Percentiles rank a stretch among this genome's conserved stretches.
Evolutionary conservation across 306 rosid genomes (phyloP).

Genomic region (Alnus glutinosa): DNA sequence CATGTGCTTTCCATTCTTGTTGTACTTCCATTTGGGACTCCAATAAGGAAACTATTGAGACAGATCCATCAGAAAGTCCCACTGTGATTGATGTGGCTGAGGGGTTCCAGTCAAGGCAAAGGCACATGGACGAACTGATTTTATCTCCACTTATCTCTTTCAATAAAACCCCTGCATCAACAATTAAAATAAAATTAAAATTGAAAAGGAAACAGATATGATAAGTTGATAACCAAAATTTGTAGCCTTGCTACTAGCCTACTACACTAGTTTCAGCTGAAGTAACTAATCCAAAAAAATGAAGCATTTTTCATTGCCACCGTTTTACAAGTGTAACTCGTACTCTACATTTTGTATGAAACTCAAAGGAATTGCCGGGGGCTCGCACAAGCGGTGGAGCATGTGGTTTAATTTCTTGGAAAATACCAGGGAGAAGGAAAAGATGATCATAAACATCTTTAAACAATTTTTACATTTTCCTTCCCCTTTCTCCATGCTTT

Average conservation of each 20-base stretch:
- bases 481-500: neutral
- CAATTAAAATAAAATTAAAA: constrained; percentile 6
- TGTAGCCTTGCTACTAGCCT: too few species aligned
- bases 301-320: too few species aligned
- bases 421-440: neutral
- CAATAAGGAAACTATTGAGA: constrained; percentile 54
- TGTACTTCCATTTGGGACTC: constrained; percentile 63
- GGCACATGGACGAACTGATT: constrained; percentile 72
- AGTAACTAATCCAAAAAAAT: too few species aligned
- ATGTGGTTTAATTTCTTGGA: too few species aligned
- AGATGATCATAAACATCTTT: neutral
- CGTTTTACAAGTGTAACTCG: too few species aligned
- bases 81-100: constrained; percentile 65
- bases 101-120: constrained; percentile 81
- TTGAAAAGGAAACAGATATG: neutral
- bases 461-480: neutral
- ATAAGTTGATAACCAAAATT: neutral
- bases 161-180: constrained; percentile 48
- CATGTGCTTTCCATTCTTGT: constrained; percentile 83
- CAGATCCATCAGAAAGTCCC: constrained; percentile 80
- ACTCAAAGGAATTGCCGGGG: too few species aligned
- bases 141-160: constrained; percentile 54
- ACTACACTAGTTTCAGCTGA: too few species aligned
- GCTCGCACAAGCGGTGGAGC: too few species aligned
- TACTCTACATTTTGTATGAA: too few species aligned